Conservation (phyloP, 176 grass and related monocot genomes). For the Otatea glauca region DNA sequence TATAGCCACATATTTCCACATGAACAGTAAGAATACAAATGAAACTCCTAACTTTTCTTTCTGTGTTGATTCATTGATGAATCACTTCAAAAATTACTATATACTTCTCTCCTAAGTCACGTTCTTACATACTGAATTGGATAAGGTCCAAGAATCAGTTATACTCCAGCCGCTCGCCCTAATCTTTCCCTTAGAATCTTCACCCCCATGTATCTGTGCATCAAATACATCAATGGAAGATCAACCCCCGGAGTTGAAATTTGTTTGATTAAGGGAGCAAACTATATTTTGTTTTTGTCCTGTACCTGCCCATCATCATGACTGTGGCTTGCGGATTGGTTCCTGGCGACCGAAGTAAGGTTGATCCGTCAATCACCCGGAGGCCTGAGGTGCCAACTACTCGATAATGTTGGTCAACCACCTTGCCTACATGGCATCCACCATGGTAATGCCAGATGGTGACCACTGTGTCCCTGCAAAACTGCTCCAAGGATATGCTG, state of each 20-base stretch:
- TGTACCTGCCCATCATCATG: conserved; percentile 86
- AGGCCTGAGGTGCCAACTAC: conserved; percentile 60
- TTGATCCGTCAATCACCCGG: conserved; percentile 71
- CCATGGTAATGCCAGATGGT: conserved; percentile 96
- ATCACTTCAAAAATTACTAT: conserved; percentile 56
- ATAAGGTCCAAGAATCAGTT: conserved; percentile 38
- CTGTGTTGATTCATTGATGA: conserved; percentile 41
- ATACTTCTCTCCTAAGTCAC: conserved; percentile 49
- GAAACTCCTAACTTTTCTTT: conserved; percentile 45
- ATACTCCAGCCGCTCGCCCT: conserved; percentile 55
- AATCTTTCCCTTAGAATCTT: conserved; percentile 75
- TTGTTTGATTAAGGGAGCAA: conserved; percentile 4
- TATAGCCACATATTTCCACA: conserved; percentile 23
- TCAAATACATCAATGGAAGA: conserved; percentile 21
- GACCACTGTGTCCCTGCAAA: conserved; percentile 74
- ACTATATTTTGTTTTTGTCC: background rate
- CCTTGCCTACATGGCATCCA: conserved; percentile 78
- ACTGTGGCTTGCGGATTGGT: conserved; percentile 85
- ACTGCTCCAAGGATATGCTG: conserved; percentile 72
- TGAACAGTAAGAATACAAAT: conserved; percentile 34
- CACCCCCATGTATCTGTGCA: conserved; percentile 79
- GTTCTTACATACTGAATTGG: conserved; percentile 34
- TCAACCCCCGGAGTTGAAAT: conserved; percentile 34
- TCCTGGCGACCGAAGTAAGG: conserved; percentile 62
- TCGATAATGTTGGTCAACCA: conserved; percentile 60